Evolutionary conservation across 169 alveolate species (phyloP).

Genomic region (Theileria equi): DNA sequence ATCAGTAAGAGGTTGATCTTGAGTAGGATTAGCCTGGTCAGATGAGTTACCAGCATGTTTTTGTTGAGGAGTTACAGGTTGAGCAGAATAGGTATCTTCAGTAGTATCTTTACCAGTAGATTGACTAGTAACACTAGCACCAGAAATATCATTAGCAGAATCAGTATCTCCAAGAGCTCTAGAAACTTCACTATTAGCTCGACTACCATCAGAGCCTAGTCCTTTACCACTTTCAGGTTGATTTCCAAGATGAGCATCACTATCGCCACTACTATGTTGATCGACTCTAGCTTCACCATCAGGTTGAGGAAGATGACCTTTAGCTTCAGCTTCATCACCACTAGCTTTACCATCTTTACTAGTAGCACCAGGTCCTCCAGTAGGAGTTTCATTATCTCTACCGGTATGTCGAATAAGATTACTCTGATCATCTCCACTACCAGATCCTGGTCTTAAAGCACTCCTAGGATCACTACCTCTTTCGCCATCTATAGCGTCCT

Average conservation of each 20-base stretch:
- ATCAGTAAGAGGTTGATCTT: neutral
- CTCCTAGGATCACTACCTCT: constrained; percentile 1
- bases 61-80: neutral
- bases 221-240: too few relatives aligned
- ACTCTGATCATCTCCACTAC: neutral
- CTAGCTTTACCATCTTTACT: neutral
- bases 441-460: constrained; percentile 5
- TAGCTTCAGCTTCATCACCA: neutral
- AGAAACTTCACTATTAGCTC: too few relatives aligned
- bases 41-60: neutral
- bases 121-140: neutral
- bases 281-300: neutral
- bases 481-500: constrained; percentile 5
- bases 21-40: neutral
- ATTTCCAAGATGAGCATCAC: neutral
- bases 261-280: neutral
- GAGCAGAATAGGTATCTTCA: neutral
- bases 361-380: neutral
- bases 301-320: neutral
- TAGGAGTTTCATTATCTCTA: neutral
- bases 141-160: neutral
- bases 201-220: too few relatives aligned
- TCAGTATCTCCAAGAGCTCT: neutral
- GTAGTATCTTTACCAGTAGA: constrained; percentile 1
- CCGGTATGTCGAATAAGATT: neutral